Conservation (phyloP, 108 stramenopile species). For the Skeletonema tropicum region DNA sequence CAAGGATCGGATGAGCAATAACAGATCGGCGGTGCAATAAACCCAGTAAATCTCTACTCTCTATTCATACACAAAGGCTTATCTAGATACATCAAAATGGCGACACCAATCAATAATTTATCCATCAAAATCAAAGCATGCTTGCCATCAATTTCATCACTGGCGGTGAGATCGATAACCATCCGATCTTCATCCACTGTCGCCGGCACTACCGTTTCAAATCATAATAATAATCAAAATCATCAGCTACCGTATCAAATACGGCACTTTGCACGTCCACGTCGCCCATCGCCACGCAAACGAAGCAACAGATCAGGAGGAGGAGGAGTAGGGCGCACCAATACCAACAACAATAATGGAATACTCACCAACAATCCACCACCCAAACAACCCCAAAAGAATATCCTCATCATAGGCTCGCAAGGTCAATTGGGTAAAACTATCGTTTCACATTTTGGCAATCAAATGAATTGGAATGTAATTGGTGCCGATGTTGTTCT, state of each 20-base stretch:
- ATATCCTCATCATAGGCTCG: constrained; percentile 78
- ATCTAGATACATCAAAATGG: neutral
- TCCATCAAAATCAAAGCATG: neutral
- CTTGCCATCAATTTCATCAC: neutral
- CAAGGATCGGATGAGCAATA: too few relatives aligned
- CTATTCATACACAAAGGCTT: too few relatives aligned
- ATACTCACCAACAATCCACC: constrained; percentile 5
- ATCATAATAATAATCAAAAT: too few relatives aligned
- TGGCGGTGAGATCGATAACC: neutral
- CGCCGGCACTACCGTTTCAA: neutral
- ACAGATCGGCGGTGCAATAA: too few relatives aligned
- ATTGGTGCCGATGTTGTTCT: constrained; percentile 70
- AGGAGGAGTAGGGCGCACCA: neutral
- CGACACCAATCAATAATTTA: neutral
- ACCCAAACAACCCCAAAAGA: constrained; percentile 22
- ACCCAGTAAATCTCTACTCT: too few relatives aligned
- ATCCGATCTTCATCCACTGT: neutral
- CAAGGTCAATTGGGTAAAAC: constrained; percentile 64
- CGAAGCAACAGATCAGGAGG: neutral
- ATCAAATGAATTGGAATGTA: constrained; percentile 47
- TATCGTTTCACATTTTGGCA: constrained; percentile 44
- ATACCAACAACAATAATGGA: neutral
- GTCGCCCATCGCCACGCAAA: neutral
- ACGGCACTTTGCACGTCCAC: neutral
- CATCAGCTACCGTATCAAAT: neutral